A percentile compares a stretch with the other conserved stretches of the same genome.
Conservation (phyloP, 2,329 filamentous ascomycete genomes). For the Metarhizium guizhouense region DNA sequence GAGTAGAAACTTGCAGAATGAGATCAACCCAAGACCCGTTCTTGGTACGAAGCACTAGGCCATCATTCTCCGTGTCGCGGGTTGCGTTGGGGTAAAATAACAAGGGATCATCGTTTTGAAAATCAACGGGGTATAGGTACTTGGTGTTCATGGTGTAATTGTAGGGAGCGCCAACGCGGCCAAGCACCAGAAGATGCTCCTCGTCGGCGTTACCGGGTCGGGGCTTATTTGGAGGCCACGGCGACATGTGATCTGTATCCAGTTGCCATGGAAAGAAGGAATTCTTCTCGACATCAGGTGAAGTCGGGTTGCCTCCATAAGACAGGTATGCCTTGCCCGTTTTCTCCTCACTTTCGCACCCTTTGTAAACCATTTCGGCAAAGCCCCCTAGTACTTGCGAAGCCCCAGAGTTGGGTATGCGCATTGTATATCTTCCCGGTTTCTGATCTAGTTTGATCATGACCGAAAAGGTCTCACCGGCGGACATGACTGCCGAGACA, state of each 20-base stretch:
- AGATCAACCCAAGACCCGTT: constrained; percentile 29
- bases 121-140: constrained; percentile 2
- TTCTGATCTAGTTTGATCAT: constrained; percentile 29
- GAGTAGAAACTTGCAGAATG: constrained; percentile 11
- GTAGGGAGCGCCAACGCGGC: not conserved
- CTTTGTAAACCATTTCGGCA: not conserved
- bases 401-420: not conserved
- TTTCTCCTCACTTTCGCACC: not conserved
- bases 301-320: constrained; percentile 5
- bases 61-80: not conserved
- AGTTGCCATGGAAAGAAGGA: not conserved
- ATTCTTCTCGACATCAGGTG: not conserved
- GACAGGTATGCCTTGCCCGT: not conserved
- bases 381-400: not conserved
- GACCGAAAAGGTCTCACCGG: constrained; percentile 29
- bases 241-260: not conserved
- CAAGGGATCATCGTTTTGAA: not conserved
- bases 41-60: constrained; percentile 6
- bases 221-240: not conserved
- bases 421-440: not conserved
- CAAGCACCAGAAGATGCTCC: not conserved
- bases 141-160: constrained; percentile 1
- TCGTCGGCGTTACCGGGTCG: not conserved
- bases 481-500: constrained; percentile 14
- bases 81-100: constrained; percentile 1